These are phyloP conservation scores for Fusarium sarcochroum DNA, from an alignment of 2,329 filamentous ascomycete genomes.

Conservation along the genomic window DNA sequence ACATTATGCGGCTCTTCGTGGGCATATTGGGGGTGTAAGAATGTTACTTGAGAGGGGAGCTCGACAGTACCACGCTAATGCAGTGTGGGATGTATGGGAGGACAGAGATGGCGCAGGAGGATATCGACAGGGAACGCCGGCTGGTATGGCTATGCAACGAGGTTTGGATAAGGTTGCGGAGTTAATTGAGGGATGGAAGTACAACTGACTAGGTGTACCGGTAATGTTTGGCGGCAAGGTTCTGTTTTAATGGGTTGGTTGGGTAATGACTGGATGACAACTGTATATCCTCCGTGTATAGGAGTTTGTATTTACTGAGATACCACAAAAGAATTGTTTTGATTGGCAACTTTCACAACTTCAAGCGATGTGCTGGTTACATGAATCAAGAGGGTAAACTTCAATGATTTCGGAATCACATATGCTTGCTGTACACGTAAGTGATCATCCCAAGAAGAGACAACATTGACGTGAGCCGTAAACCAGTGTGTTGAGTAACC, in stretches of 20 bases:
- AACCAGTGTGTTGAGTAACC: too few relatives aligned
- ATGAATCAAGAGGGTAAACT: too few relatives aligned
- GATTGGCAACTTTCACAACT: background rate
- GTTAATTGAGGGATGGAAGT: conserved; percentile 49
- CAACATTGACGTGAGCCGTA: background rate
- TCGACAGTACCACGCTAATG: conserved; percentile 47
- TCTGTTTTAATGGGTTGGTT: conserved; percentile 11
- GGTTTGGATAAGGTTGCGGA: conserved; percentile 48
- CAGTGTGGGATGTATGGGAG: conserved; percentile 49
- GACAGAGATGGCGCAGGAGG: conserved; percentile 44
- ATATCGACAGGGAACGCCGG: conserved; percentile 49
- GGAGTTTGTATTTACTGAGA: conserved; percentile 27
- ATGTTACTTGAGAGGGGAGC: conserved; percentile 47
- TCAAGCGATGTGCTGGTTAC: too few relatives aligned
- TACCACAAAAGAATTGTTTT: conserved; percentile 43
- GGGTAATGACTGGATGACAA: conserved; percentile 25
- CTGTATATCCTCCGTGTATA: conserved; percentile 25
- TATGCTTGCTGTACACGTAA: background rate
- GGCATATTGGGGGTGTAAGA: conserved; percentile 43
- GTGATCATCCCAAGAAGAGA: background rate
- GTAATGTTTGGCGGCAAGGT: conserved; percentile 20
- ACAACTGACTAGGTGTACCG: conserved; percentile 36
- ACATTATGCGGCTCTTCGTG: conserved; percentile 48
- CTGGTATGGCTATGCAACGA: conserved; percentile 48
- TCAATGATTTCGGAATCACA: too few relatives aligned